phyloP scores from a whole-genome alignment of 2,329 filamentous ascomycete genomes.

The Beauveria sp. region DNA sequence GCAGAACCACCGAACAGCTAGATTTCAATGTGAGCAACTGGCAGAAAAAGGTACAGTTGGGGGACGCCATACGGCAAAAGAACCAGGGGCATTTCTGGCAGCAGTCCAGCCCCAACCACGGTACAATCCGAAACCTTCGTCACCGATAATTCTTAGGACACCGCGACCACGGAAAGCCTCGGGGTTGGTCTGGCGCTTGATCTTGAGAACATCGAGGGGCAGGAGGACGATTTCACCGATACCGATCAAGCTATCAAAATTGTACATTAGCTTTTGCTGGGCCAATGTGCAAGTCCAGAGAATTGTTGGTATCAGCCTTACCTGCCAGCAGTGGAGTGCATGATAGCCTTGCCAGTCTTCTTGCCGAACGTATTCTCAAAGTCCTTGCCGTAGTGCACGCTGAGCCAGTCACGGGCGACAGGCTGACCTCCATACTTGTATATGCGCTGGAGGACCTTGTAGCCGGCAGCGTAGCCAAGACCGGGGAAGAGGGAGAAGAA shows the following conservation, averaged over 20 bases:
- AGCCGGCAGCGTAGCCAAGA: constrained; percentile 92
- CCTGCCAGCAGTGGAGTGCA: constrained; percentile 95
- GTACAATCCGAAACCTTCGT: constrained; percentile 94
- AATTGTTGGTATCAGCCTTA: constrained; percentile 28
- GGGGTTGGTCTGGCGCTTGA: constrained; percentile 98
- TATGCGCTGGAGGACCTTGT: constrained; percentile 93
- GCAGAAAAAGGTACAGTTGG: background rate
- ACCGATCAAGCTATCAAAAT: constrained; percentile 66
- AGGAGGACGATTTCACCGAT: constrained; percentile 96
- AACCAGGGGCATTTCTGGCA: constrained; percentile 91
- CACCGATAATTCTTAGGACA: constrained; percentile 77
- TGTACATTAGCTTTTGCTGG: constrained; percentile 14
- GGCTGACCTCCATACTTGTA: constrained; percentile 99
- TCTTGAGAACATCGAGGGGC: constrained; percentile 94
- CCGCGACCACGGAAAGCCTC: constrained; percentile 95
- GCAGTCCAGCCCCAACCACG: constrained; percentile 97
- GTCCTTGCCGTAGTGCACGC: constrained; percentile 66
- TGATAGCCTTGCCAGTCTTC: constrained; percentile 95
- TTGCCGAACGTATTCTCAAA: constrained; percentile 91
- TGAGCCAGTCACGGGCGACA: constrained; percentile 83
- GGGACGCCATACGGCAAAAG: constrained; percentile 69
- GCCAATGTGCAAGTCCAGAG: background rate
- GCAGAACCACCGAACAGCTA: constrained; percentile 95
- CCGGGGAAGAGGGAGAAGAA: constrained; percentile 96
- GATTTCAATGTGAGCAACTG: constrained; percentile 15